Conservation (phyloP, 208 protist species). For the Trypanosoma melophagium region DNA sequence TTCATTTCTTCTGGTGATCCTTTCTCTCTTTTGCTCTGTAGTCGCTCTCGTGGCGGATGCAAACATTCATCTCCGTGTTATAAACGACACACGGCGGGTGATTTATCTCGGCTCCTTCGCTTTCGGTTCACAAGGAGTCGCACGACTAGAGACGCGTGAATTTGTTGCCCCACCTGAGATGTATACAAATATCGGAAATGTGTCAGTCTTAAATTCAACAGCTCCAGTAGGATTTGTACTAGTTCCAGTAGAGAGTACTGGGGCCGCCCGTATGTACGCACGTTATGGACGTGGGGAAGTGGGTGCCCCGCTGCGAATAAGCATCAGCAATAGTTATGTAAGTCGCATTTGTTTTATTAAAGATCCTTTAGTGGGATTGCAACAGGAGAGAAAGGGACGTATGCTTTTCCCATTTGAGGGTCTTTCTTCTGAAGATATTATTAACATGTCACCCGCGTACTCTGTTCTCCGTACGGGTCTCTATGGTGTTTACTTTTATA, state of each 20-base stretch:
- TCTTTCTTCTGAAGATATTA: constrained; percentile 2
- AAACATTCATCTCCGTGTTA: constrained; percentile 32
- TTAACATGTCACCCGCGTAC: neutral
- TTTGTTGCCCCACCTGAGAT: constrained; percentile 16
- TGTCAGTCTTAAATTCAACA: neutral
- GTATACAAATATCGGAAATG: neutral
- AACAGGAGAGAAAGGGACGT: neutral
- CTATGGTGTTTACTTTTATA: constrained; percentile 44
- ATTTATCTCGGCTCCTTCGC: constrained; percentile 30
- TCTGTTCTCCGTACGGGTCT: constrained; percentile 13
- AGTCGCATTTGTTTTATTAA: constrained; percentile 30
- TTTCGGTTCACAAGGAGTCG: constrained; percentile 22
- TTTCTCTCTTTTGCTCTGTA: neutral
- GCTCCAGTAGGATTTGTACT: constrained; percentile 28
- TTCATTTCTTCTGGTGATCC: neutral
- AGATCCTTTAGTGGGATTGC: constrained; percentile 15
- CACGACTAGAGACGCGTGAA: constrained; percentile 4
- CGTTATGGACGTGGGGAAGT: constrained; percentile 29
- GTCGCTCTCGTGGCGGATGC: neutral
- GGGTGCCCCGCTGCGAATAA: neutral
- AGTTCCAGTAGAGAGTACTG: constrained; percentile 14
- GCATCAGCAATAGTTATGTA: too few relatives aligned
- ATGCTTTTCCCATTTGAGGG: constrained; percentile 23
- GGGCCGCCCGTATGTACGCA: constrained; percentile 10
- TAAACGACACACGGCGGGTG: constrained; percentile 26